Percentiles rank a stretch among this genome's conserved stretches.
Evolutionary conservation across 1,139 yeast species (phyloP).

Genomic region (Hyphopichia pseudoburtonii): DNA sequence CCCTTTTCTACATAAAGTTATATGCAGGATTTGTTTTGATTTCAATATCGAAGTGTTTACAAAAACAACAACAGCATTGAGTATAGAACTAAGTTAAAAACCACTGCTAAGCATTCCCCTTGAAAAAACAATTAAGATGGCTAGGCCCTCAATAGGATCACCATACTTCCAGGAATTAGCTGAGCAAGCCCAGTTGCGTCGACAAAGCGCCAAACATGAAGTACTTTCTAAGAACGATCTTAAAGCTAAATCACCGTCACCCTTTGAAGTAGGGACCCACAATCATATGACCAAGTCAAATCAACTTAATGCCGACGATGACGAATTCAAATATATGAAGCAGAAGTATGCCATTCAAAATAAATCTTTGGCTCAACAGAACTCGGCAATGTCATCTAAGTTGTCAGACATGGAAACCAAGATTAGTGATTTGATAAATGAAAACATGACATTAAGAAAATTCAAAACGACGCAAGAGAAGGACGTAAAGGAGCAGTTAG

Average conservation of each 20-base stretch:
- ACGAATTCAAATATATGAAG: conserved; percentile 7
- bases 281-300: too few species aligned
- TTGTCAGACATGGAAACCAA: conserved; percentile 52
- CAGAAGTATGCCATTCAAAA: conserved; percentile 43
- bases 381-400: conserved; percentile 48
- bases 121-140: conserved; percentile 2
- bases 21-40: conserved; percentile 1
- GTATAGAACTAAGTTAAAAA: too few species aligned
- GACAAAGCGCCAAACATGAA: conserved; percentile 2
- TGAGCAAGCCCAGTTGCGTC: conserved; percentile 2
- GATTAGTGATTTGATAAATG: conserved; percentile 45
- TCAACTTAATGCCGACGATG: conserved; percentile 2
- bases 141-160: conserved; percentile 6
- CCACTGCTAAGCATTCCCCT: not conserved
- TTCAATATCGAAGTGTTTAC: not conserved
- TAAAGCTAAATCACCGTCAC: not conserved
- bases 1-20: not conserved
- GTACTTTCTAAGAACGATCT: not conserved
- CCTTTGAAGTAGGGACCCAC: too few species aligned
- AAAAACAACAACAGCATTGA: not conserved
- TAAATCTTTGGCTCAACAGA: conserved; percentile 54
- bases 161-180: conserved; percentile 5
- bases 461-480: conserved; percentile 7
- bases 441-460: conserved; percentile 39
- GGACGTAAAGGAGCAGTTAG: conserved; percentile 9